Base-by-base conservation (phyloP, 805 yeast species). In the Lipomyces sp. region DNA sequence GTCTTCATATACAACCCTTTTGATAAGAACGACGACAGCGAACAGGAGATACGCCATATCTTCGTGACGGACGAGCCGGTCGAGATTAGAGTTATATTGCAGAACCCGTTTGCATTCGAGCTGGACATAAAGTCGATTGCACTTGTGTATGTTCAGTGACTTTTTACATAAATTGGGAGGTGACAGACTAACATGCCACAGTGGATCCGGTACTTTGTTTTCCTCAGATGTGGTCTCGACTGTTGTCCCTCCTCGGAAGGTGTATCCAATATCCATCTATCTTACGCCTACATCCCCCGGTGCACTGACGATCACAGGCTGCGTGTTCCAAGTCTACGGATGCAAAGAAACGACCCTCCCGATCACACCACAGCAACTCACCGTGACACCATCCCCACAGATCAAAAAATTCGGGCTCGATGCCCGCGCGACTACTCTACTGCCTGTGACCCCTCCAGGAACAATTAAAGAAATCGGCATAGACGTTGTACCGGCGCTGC, bases 41-140 rank as follows among this genome's bases (percentile, higher is more conserved):
- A 49, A 13, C 64, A 62, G 39, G 61, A 45, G 28, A 61, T 46
- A 26, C 60, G 54, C 42, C 61, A 68, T 53, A 62, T 72, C 18
- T 58, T 81, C 5, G 81, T 82, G 16, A 78, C 78, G 57, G 85
- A 81, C 31, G 95, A 88, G 46, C 71, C 77, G 3, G 76, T 79
- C 11, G 84, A 80, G 49, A 70, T 85, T 16, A 64, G 70, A 4
- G 69, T 86, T 1, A 69, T 72, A 2, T 61, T 90, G 7, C 89
- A 84, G 62, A 91, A 91, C 64, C 95, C 96, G 7, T 87, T 80
- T 68, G 77, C 78, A 4, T 87, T 86, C 65, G 87, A 83, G 37
- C 69, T 90, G 13, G 82, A 79, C 34, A 68, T 90, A 4, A 70
- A 72, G 18, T 24, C 58, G 11, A 39, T 55, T 16, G 36, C 50